Evolutionary conservation across 2,329 filamentous ascomycete species (phyloP).

Genomic region (Fusarium lyarnte): DNA sequence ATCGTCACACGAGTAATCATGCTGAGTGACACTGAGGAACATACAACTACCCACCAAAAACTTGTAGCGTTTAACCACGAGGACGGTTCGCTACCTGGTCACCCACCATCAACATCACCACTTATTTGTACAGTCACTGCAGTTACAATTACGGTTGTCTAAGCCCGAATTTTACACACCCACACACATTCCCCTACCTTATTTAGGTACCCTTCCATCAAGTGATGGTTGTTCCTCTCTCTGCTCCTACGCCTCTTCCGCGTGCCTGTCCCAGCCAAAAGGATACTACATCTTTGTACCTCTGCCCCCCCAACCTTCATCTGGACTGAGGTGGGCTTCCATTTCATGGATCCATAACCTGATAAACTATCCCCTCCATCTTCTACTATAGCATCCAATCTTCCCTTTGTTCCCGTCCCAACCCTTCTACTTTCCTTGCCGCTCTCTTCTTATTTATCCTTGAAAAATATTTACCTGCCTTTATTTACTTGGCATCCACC

Average conservation of each 20-base stretch:
- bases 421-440: conserved; percentile 17
- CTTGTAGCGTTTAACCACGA: neutral
- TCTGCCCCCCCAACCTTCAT: conserved; percentile 7
- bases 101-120: conserved; percentile 17
- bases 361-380: conserved; percentile 15
- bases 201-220: neutral
- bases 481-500: conserved; percentile 4
- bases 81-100: neutral
- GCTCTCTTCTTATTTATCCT: conserved; percentile 2
- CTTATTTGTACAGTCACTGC: neutral
- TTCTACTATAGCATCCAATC: neutral
- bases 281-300: conserved; percentile 20
- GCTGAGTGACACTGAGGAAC: neutral
- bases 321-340: neutral
- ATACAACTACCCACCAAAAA: neutral
- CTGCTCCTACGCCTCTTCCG: conserved; percentile 21
- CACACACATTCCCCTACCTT: conserved; percentile 8
- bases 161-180: conserved; percentile 27
- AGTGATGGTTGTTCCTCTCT: conserved; percentile 21
- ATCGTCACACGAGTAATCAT: conserved; percentile 7
- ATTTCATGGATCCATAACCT: conserved; percentile 2
- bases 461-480: conserved; percentile 2
- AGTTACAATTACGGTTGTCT: conserved; percentile 2
- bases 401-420: conserved; percentile 24
- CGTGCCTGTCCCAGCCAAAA: conserved; percentile 18